A percentile compares a stretch with the other conserved stretches of the same genome.
phyloP scores from a whole-genome alignment of 1,284 basidiomycete genomes.

The Tilletia indica region DNA sequence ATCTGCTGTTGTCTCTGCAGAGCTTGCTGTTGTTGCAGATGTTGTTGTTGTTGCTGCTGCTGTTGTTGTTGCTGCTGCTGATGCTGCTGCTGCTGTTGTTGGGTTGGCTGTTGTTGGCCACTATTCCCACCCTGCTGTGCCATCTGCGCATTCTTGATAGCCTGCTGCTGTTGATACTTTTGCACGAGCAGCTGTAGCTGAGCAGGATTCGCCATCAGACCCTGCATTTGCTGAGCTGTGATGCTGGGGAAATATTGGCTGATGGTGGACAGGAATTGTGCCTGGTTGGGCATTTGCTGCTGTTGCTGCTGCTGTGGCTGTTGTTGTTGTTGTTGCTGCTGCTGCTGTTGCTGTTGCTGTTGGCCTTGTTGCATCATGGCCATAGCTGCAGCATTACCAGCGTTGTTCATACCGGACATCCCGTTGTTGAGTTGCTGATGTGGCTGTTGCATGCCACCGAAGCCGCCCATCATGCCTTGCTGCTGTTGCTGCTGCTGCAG shows the following conservation, averaged over 20 bases:
- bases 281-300: conserved; percentile 22
- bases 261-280: conserved; percentile 35
- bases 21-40: conserved; percentile 22
- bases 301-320: conserved; percentile 27
- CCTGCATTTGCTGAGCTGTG: not conserved
- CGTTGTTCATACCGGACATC: conserved; percentile 1
- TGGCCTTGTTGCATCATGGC: conserved; percentile 20
- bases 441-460: not conserved
- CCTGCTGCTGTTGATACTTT: conserved; percentile 10
- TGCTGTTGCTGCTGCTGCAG: conserved; percentile 30
- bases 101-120: conserved; percentile 3
- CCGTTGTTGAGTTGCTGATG: not conserved
- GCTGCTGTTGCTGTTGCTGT: conserved; percentile 22
- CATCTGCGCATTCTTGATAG: not conserved
- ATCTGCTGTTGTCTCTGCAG: conserved; percentile 28
- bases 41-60: conserved; percentile 28
- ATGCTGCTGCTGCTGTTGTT: conserved; percentile 37
- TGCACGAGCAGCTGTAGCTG: conserved; percentile 1
- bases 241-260: conserved; percentile 22
- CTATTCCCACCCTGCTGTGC: not conserved
- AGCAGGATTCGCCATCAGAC: not conserved
- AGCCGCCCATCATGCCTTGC: not conserved
- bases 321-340: conserved; percentile 19
- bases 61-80: conserved; percentile 33
- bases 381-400: not conserved